phyloP scores from a whole-genome alignment of 2,329 filamentous ascomycete genomes.

The Alternaria angustiovoidea region DNA sequence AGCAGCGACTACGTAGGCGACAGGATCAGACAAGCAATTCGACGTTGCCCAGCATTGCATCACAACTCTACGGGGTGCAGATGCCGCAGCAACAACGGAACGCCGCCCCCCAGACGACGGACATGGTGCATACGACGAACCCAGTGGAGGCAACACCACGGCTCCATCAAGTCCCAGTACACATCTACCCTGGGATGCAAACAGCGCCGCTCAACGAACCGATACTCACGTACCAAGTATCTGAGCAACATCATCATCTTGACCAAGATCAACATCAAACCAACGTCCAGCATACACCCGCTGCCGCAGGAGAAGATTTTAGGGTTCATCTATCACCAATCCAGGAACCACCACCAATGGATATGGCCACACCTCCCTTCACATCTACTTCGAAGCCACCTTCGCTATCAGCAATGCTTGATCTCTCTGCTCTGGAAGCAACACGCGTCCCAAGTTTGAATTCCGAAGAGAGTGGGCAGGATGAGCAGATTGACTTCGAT shows the following conservation, averaged over 20 bases:
- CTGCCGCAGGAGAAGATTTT: constrained; percentile 25
- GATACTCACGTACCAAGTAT: constrained; percentile 13
- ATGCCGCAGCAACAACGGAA: constrained; percentile 22
- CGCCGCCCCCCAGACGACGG: background rate
- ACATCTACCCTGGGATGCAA: constrained; percentile 49
- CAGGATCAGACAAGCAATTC: constrained; percentile 33
- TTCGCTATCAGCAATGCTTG: constrained; percentile 48
- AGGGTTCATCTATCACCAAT: constrained; percentile 44
- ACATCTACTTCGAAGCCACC: constrained; percentile 27
- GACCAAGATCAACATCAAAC: constrained; percentile 7
- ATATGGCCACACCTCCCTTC: constrained; percentile 14
- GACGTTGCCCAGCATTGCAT: constrained; percentile 44
- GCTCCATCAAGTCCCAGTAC: constrained; percentile 46
- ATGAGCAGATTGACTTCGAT: constrained; percentile 54
- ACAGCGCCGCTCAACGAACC: constrained; percentile 35
- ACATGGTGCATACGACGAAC: constrained; percentile 21
- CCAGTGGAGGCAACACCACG: constrained; percentile 28
- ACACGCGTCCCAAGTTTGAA: constrained; percentile 44
- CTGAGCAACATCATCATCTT: background rate
- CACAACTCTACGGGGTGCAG: constrained; percentile 42
- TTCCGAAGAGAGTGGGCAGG: constrained; percentile 45
- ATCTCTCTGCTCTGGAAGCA: constrained; percentile 48
- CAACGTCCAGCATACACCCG: constrained; percentile 15
- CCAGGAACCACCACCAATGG: constrained; percentile 29
- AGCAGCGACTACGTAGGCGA: constrained; percentile 40